These are phyloP conservation scores for Globisporangium middletonii DNA, from an alignment of 352 stramenopile genomes.

Conservation along the genomic window DNA sequence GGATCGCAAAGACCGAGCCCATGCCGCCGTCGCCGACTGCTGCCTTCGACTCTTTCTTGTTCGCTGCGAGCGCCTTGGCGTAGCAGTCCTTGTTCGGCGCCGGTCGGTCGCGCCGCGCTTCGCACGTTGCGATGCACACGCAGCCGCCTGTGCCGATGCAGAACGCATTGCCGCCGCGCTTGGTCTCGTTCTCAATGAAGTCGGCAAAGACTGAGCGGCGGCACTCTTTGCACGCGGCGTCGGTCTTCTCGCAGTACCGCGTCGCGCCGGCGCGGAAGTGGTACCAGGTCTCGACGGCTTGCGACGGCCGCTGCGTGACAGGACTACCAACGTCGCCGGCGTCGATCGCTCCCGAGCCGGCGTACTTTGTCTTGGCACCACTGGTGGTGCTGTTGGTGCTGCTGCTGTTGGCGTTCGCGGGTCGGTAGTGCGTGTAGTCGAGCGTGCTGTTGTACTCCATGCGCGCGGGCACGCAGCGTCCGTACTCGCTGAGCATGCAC, in stretches of 20 bases:
- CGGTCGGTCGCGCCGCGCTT: constrained; percentile 6
- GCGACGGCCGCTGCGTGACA: neutral
- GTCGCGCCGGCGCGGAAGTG: constrained; percentile 8
- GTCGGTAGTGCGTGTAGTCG: constrained; percentile 10
- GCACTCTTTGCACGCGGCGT: constrained; percentile 8
- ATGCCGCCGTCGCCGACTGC: neutral
- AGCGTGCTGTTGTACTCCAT: constrained; percentile 2
- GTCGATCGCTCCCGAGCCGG: neutral
- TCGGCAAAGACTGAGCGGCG: constrained; percentile 14
- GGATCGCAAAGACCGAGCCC: constrained; percentile 14
- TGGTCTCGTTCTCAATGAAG: constrained; percentile 8
- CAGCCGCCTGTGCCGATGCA: constrained; percentile 13
- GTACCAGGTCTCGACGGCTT: neutral
- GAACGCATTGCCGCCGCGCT: constrained; percentile 3
- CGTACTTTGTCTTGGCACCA: neutral
- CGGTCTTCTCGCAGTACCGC: constrained; percentile 10
- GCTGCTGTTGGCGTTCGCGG: constrained; percentile 7
- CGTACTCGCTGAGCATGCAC: constrained; percentile 31
- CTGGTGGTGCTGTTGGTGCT: neutral
- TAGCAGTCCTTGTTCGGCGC: constrained; percentile 10
- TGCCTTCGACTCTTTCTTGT: constrained; percentile 8
- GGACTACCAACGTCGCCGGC: neutral
- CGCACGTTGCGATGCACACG: constrained; percentile 17
- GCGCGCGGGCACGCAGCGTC: constrained; percentile 6
- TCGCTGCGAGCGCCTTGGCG: constrained; percentile 11